phyloP scores from a whole-genome alignment of 1,139 yeast species.

The Debaryomyces sp. region DNA sequence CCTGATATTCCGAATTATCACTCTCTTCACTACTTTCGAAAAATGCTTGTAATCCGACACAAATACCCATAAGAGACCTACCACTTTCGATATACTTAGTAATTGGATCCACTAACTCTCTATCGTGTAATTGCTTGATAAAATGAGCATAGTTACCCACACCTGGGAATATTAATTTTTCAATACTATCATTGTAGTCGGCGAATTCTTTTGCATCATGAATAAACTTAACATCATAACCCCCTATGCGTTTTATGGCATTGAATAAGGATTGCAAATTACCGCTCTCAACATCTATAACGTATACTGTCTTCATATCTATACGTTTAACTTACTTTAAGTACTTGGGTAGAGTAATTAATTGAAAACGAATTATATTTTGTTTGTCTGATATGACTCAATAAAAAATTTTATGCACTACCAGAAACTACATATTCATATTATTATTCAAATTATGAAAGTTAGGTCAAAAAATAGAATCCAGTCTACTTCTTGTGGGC shows the following conservation, averaged over 20 bases:
- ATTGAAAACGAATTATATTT: not conserved
- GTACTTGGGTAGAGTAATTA: not conserved
- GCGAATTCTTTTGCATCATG: constrained; percentile 38
- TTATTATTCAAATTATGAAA: not conserved
- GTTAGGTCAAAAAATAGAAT: not conserved
- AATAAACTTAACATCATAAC: constrained; percentile 57
- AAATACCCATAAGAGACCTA: constrained; percentile 89
- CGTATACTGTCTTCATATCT: constrained; percentile 50
- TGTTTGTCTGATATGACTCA: constrained; percentile 3
- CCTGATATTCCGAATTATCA: constrained; percentile 50
- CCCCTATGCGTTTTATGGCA: constrained; percentile 78
- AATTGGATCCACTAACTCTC: constrained; percentile 69
- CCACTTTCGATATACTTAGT: constrained; percentile 69
- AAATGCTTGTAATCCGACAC: constrained; percentile 91
- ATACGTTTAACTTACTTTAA: not conserved
- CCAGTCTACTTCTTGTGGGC: constrained; percentile 25
- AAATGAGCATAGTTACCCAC: constrained; percentile 97
- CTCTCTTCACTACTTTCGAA: constrained; percentile 78
- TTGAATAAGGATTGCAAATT: constrained; percentile 86
- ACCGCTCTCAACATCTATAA: constrained; percentile 95
- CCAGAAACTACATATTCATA: not conserved
- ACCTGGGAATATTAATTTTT: constrained; percentile 78
- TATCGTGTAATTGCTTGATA: constrained; percentile 63
- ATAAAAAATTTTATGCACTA: constrained; percentile 1
- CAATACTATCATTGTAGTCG: constrained; percentile 45